phyloP scores from a whole-genome alignment of 1,139 yeast genomes.

The Suhomyces wounanorum region DNA sequence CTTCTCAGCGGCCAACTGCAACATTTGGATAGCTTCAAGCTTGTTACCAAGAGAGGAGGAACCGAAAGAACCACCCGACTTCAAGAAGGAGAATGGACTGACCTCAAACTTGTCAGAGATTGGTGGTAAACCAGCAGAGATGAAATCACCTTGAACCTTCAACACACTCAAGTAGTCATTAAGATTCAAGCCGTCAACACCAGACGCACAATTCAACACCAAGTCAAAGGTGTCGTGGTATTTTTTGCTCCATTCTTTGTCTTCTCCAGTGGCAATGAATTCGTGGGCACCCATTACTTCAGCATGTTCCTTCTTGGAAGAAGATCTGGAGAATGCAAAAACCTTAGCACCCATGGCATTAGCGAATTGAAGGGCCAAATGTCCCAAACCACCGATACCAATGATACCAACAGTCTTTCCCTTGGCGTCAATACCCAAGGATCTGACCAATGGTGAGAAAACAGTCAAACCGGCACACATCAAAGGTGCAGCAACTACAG shows the following conservation, averaged over 20 bases:
- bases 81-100: slow-evolving; percentile 46
- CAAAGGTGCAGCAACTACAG: slow-evolving; percentile 50
- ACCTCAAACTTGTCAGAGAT: slow-evolving; percentile 35
- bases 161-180: slow-evolving; percentile 25
- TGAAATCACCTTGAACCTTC: slow-evolving; percentile 27
- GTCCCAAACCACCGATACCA: slow-evolving; percentile 66
- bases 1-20: slow-evolving; percentile 54
- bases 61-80: slow-evolving; percentile 46
- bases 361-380: slow-evolving; percentile 58
- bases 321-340: slow-evolving; percentile 53
- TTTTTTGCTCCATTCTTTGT: slow-evolving; percentile 37
- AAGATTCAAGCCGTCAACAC: slow-evolving; percentile 30
- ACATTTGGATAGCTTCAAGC: slow-evolving; percentile 55
- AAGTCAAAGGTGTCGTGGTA: slow-evolving; percentile 43
- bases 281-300: slow-evolving; percentile 53
- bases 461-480: slow-evolving; percentile 57
- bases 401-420: slow-evolving; percentile 52
- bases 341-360: slow-evolving; percentile 61
- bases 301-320: slow-evolving; percentile 53
- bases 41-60: slow-evolving; percentile 52
- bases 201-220: slow-evolving; percentile 53
- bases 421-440: slow-evolving; percentile 34
- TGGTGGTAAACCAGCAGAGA: slow-evolving; percentile 31
- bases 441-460: slow-evolving; percentile 52
- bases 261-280: slow-evolving; percentile 51